A percentile compares a stretch with the other conserved stretches of the same genome.
Evolutionary conservation across 2,329 filamentous ascomycete genomes (phyloP).

Genomic region (Helotiales sp.): DNA sequence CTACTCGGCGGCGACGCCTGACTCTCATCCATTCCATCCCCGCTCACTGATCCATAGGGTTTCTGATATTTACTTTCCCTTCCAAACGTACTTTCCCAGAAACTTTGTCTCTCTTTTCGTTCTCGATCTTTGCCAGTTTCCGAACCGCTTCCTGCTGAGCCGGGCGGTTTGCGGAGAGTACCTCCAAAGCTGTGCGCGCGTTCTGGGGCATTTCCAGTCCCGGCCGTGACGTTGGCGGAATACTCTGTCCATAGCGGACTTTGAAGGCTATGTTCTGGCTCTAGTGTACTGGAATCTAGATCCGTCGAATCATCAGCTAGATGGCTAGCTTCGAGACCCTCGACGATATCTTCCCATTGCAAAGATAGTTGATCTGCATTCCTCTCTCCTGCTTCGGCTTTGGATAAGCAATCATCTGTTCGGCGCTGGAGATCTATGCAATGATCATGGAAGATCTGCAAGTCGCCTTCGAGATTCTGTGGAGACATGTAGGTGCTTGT

Average conservation of each 20-base stretch:
- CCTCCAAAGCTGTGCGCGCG: not conserved
- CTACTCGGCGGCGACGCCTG: constrained; percentile 28
- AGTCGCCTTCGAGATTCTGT: constrained; percentile 30
- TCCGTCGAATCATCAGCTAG: constrained; percentile 16
- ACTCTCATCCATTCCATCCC: constrained; percentile 10
- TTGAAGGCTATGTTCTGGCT: constrained; percentile 10
- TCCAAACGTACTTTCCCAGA: constrained; percentile 36
- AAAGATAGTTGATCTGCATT: constrained; percentile 26
- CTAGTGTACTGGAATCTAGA: constrained; percentile 3
- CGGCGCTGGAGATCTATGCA: constrained; percentile 34
- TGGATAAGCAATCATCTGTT: constrained; percentile 34
- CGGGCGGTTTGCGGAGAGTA: constrained; percentile 10
- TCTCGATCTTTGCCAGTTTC: constrained; percentile 14
- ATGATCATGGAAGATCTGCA: constrained; percentile 33
- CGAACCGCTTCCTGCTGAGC: constrained; percentile 28
- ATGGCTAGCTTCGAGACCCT: constrained; percentile 24
- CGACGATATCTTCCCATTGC: constrained; percentile 33
- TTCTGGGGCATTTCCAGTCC: not conserved
- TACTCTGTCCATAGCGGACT: constrained; percentile 23
- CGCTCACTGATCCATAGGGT: constrained; percentile 8
- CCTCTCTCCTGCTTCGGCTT: constrained; percentile 29
- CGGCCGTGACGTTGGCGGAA: constrained; percentile 11
- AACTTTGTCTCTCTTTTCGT: constrained; percentile 31
- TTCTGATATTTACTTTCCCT: constrained; percentile 30
- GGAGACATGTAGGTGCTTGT: constrained; percentile 26